Evolutionary conservation across 2,329 filamentous ascomycete species (phyloP), one percentile per base, ranked within the genome.

Genomic region (Pleurostoma richardsiae): DNA sequence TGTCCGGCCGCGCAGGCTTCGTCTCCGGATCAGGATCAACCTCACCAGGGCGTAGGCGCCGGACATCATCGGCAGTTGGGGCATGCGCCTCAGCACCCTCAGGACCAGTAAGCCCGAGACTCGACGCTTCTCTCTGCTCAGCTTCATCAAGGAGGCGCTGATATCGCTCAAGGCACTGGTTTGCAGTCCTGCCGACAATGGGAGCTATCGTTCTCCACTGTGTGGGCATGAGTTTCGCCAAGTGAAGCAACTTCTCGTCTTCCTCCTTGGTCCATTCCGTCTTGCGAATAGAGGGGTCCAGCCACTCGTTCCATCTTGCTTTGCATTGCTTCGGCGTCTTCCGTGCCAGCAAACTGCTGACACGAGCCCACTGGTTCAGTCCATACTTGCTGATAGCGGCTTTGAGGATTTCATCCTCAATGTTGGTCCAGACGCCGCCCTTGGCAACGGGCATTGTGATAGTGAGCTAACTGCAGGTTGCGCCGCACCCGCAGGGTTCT

Each of bases 281-380:
- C 76, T 99, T 99, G 62, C 92, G 88, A 73, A 99, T 97, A 64
- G 88, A 89, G 26, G 94, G 94, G 63, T 99, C 94, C 56, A 99
- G 81, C 92, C 94, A 99, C 79, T 99, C 92, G 65, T 86, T 84
- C 94, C 94, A 99, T 72, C 94, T 81, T 51, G 94, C 92, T 73
- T 99, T 99, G 82, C 94, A 99, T 73, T 99, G 94, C 73, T 99
- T 99, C 44, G 94, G 85, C 30, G 94, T 97, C 70, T 99, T 99
- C 62, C 95, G 89, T 64, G 92, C 92, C 55, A 99, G 85, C 54
- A 99, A 82, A 49, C 94, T 97, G 47, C 94, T 96, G 54, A 97
- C 94, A 68, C 94, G 92, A 64, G 94, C 92, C 94, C 94, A 99
- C 71, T 99, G 94, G 63, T 96, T 94, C 51, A 96, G 79, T 43